Conservation (phyloP, 768 basidiomycete genomes). For the Mycena rebaudengoi region DNA sequence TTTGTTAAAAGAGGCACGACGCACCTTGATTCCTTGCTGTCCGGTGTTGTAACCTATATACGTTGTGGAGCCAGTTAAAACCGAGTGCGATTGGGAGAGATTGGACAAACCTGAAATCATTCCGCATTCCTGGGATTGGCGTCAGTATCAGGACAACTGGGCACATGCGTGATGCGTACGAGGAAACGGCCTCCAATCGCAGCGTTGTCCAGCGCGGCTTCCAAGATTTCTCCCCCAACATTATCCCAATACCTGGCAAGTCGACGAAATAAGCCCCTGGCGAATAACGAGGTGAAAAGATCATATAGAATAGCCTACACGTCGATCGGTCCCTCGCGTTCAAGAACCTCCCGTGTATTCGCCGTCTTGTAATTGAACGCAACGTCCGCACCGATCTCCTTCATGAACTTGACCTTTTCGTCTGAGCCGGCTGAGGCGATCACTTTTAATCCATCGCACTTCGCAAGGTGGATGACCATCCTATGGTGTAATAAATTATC, state of each 20-base stretch:
- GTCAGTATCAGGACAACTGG: too few relatives aligned
- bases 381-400: not conserved
- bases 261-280: not conserved
- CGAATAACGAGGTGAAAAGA: not conserved
- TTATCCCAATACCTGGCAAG: not conserved
- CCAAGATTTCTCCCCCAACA: not conserved
- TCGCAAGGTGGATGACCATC: constrained; percentile 3
- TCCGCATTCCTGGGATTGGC: not conserved
- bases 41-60: not conserved
- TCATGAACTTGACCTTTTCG: constrained; percentile 1
- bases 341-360: not conserved
- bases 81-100: too few relatives aligned
- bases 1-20: not conserved
- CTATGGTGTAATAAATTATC: not conserved
- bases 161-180: not conserved
- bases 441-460: not conserved
- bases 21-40: not conserved
- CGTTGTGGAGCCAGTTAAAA: too few relatives aligned
- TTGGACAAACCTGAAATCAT: not conserved
- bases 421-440: not conserved
- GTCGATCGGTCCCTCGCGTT: not conserved
- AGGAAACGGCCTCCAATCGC: not conserved
- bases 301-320: not conserved
- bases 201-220: not conserved
- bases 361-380: not conserved